Evolutionary conservation across 805 yeast species (phyloP), one percentile per base, ranked within the genome.

Genomic region (Pichia nakasei): DNA sequence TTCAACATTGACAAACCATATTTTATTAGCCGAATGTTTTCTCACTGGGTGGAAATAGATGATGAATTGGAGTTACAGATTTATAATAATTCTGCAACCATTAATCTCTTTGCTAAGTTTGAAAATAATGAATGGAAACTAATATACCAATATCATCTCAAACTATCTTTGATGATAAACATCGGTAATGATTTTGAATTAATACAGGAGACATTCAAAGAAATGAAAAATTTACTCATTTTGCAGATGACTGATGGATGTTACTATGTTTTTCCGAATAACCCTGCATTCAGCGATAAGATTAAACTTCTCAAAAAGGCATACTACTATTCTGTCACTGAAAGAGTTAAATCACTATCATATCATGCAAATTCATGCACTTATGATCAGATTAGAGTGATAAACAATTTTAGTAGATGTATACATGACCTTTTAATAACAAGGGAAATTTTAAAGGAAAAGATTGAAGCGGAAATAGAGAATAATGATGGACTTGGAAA

Each of bases 321-420:
- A 17, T 39, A 49, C 36, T 20, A 22, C 9, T 35, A 27, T 22
- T 49, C 41, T 29, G 22, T 37, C 1, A 21, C 18, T 9, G 41
- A 34, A 13, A 44, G 39, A 17, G 11, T 44, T 35, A 22, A 24
- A 8, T 34, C 22, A 17, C 37, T 34, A 22, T 46, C 34, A 17
- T 36, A 42, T 32, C 47, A 52, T 11, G 57, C 55, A 39, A 38
- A 9, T 2, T 57, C 68, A 1, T 58, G 69, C 42, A 54, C 66
- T 0, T 69, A 62, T 48, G 73, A 68, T 44, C 66, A 64, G 22
- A 58, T 67, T 12, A 66, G 69, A 72, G 68, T 67, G 41, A 42
- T 69, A 46, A 66, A 66, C 40, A 67, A 67, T 26, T 49, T 65
- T 13, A 64, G 65, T 15, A 47, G 57, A 17, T 65, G 69, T 41